Evolutionary conservation across 495 filamentous ascomycete genomes (phyloP).

Genomic region (Diplogelasinospora grovesii): DNA sequence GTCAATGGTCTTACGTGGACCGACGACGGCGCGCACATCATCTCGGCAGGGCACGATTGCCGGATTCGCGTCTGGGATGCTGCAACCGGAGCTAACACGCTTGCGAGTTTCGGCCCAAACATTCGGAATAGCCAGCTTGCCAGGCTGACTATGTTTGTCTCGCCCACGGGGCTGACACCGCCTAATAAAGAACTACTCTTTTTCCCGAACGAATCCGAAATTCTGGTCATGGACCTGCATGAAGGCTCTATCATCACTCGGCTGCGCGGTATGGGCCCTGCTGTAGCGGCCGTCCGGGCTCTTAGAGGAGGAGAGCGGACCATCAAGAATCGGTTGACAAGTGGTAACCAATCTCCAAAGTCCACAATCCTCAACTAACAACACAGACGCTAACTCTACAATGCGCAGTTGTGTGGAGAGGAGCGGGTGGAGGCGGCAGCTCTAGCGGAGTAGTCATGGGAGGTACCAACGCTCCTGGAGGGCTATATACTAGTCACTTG

Average conservation of each 20-base stretch:
- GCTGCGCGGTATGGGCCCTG: constrained; percentile 53
- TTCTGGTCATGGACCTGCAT: constrained; percentile 68
- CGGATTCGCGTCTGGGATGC: constrained; percentile 81
- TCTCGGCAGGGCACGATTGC: constrained; percentile 75
- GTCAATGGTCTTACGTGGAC: constrained; percentile 84
- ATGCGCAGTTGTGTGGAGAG: constrained; percentile 56
- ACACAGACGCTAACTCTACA: too few species aligned
- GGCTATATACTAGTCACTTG: constrained; percentile 49
- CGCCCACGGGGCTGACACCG: constrained; percentile 45
- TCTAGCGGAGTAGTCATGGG: constrained; percentile 38
- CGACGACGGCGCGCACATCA: constrained; percentile 62
- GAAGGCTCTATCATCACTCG: constrained; percentile 67
- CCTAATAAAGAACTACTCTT: constrained; percentile 58
- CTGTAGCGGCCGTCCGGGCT: constrained; percentile 35
- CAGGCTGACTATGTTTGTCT: constrained; percentile 53
- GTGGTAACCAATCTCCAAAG: constrained; percentile 10
- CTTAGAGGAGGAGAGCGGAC: constrained; percentile 29
- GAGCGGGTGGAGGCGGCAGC: constrained; percentile 36
- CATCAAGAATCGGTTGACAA: constrained; percentile 56
- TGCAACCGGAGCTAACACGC: constrained; percentile 68
- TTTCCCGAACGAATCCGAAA: constrained; percentile 71
- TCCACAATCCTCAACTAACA: background rate
- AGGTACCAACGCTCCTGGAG: constrained; percentile 38
- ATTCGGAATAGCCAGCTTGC: constrained; percentile 66
- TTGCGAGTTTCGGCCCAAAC: constrained; percentile 73